Percentiles rank a stretch among this genome's conserved stretches.
These are phyloP conservation scores for Phanerochaete carnosa DNA, from an alignment of 768 basidiomycete genomes.

Conservation along the genomic window DNA sequence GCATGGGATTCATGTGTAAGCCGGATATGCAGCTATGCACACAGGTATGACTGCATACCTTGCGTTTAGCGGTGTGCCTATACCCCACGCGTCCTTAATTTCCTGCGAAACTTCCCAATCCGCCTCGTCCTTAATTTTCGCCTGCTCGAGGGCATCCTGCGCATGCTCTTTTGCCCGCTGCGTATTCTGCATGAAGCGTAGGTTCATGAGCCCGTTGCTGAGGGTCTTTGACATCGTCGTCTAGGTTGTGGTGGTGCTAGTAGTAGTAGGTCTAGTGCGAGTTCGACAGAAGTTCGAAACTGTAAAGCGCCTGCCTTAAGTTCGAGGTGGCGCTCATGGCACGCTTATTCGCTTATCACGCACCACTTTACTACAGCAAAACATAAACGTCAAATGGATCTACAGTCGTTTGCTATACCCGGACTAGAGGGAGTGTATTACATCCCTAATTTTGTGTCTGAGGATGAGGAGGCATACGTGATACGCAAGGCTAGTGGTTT, in stretches of 20 bases:
- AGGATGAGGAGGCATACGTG: slow-evolving; percentile 73
- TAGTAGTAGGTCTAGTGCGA: background rate
- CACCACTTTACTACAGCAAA: background rate
- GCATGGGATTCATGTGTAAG: background rate
- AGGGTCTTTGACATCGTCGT: slow-evolving; percentile 40
- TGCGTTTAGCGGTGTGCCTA: slow-evolving; percentile 7
- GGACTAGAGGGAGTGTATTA: slow-evolving; percentile 52
- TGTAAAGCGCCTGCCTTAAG: background rate
- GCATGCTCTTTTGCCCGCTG: slow-evolving; percentile 50
- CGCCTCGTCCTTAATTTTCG: slow-evolving; percentile 57
- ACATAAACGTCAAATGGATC: background rate
- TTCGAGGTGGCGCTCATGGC: background rate
- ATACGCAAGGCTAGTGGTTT: slow-evolving; percentile 59
- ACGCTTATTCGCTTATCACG: background rate
- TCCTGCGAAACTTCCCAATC: slow-evolving; percentile 61
- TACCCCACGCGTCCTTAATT: slow-evolving; percentile 51
- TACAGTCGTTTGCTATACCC: slow-evolving; percentile 14
- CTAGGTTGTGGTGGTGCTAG: background rate
- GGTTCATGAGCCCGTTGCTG: slow-evolving; percentile 60
- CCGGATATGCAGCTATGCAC: background rate
- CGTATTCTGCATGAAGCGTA: slow-evolving; percentile 75
- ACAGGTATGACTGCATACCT: slow-evolving; percentile 6
- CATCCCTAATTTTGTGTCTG: slow-evolving; percentile 71
- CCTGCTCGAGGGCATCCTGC: slow-evolving; percentile 47
- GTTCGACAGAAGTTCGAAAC: background rate